Base-by-base conservation (phyloP, 2,329 filamentous ascomycete species). In the Neonectria neomacrospora region DNA sequence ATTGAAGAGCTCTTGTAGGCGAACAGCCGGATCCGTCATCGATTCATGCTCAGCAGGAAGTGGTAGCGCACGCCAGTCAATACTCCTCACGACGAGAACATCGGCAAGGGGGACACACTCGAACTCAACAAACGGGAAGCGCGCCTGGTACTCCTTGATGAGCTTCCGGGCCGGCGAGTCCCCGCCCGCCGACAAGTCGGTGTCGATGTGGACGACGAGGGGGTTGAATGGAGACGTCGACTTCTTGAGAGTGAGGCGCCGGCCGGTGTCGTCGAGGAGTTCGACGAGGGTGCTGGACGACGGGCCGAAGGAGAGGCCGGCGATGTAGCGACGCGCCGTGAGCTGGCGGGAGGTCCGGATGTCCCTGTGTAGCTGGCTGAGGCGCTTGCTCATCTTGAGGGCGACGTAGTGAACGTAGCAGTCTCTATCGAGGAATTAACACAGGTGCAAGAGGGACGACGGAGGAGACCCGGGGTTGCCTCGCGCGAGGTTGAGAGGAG, bases 241-340 rank as follows among this genome's bases (percentile, higher is more conserved):
- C 69, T 88, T 88, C 63, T 87, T 89, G 45, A 84, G 81, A 42
- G 85, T 83, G 75, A 95, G 91, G 57, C 84, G 85, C 67, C 86
- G 82, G 48, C 91, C 82, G 73, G 93, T 91, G 64, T 85, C 81
- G 76, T 92, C 86, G 57, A 98, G 81, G 22, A 97, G 84, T 71
- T 95, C 87, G 30, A 97, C 82, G 45, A 99, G 82, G 14, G 89
- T 87, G 14, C 91, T 85, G 0, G 95, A 98, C 1, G 92, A 96
- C 1, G 91, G 82, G 1, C 96, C 95, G 72, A 93, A 90, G 0
- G 94, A 97, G 2, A 97, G 81, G 6, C 94, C 93, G 20, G 97
- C 81, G 18, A 97, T 81, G 51, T 97, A 86, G 55, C 74, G 74
- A 42, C 76, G 76, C 11, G 75, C 72, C 67, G 73, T 74, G 65